Percentiles rank a stretch among this genome's conserved stretches.
These are phyloP conservation scores for Diaporthe humulicola DNA, from an alignment of 2,329 filamentous ascomycete species.

Conservation along the genomic window DNA sequence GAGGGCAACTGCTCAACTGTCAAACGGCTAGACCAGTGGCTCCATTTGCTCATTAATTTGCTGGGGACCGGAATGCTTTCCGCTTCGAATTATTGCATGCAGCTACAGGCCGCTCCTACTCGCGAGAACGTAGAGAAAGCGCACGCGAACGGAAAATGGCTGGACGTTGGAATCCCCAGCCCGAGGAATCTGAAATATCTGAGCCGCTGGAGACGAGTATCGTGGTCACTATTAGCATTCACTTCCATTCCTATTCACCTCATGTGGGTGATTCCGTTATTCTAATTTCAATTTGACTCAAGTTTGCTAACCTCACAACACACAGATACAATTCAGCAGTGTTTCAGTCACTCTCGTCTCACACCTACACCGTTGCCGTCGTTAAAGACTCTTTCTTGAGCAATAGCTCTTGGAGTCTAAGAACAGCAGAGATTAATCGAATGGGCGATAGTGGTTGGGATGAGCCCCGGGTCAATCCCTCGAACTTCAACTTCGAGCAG, in stretches of 20 bases:
- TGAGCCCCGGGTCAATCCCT: neutral
- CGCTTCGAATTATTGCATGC: conserved; percentile 54
- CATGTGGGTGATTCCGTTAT: conserved; percentile 28
- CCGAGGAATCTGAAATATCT: conserved; percentile 36
- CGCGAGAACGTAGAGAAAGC: conserved; percentile 47
- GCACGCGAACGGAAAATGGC: conserved; percentile 31
- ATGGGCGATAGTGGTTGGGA: neutral
- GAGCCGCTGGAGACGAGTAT: conserved; percentile 26
- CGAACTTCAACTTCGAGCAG: neutral
- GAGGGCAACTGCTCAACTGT: conserved; percentile 45
- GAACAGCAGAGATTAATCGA: neutral
- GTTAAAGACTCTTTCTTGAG: neutral
- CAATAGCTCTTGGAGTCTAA: neutral
- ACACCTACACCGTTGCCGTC: conserved; percentile 35
- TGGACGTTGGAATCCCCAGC: conserved; percentile 41
- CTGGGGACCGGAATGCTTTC: conserved; percentile 49
- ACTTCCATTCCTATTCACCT: conserved; percentile 43
- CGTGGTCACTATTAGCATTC: conserved; percentile 37
- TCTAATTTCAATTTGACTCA: too few relatives aligned
- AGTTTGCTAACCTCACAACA: neutral
- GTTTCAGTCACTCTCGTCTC: conserved; percentile 38
- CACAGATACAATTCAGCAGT: conserved; percentile 39
- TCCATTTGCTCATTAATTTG: conserved; percentile 50
- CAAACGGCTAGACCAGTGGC: conserved; percentile 38
- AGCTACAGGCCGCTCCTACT: conserved; percentile 51